phyloP scores from a whole-genome alignment of 108 stramenopile species.

The Conticribra guillardii region DNA sequence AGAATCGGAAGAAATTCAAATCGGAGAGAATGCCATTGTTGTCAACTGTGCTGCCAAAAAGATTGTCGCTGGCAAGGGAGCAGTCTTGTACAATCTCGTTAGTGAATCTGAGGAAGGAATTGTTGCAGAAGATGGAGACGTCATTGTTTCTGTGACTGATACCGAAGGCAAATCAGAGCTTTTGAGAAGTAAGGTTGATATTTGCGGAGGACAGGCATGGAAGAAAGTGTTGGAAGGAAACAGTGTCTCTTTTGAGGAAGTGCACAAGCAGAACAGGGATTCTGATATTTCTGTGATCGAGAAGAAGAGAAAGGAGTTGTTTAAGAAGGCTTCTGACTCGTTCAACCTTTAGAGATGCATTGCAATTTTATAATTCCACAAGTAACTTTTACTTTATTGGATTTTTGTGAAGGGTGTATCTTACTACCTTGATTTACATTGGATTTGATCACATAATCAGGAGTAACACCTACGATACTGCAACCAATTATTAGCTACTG shows the following conservation, averaged over 20 bases:
- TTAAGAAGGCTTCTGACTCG: constrained; percentile 54
- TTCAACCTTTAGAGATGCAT: constrained; percentile 42
- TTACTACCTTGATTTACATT: too few relatives aligned
- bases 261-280: constrained; percentile 82
- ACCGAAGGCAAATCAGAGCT: constrained; percentile 69
- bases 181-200: constrained; percentile 69
- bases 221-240: constrained; percentile 82
- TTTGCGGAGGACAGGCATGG: constrained; percentile 93
- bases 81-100: constrained; percentile 95
- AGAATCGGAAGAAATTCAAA: constrained; percentile 69
- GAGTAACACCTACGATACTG: too few relatives aligned
- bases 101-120: constrained; percentile 81
- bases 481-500: too few relatives aligned
- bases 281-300: constrained; percentile 81
- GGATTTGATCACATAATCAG: too few relatives aligned
- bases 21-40: constrained; percentile 91
- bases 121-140: constrained; percentile 86
- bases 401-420: too few relatives aligned
- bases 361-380: too few relatives aligned
- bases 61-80: constrained; percentile 88
- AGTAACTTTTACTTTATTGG: too few relatives aligned
- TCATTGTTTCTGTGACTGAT: constrained; percentile 89
- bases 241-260: constrained; percentile 83
- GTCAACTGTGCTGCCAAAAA: constrained; percentile 96
- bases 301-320: constrained; percentile 63